Evolutionary conservation across 116 monocot species (phyloP).

Genomic region (Iris pallida): DNA sequence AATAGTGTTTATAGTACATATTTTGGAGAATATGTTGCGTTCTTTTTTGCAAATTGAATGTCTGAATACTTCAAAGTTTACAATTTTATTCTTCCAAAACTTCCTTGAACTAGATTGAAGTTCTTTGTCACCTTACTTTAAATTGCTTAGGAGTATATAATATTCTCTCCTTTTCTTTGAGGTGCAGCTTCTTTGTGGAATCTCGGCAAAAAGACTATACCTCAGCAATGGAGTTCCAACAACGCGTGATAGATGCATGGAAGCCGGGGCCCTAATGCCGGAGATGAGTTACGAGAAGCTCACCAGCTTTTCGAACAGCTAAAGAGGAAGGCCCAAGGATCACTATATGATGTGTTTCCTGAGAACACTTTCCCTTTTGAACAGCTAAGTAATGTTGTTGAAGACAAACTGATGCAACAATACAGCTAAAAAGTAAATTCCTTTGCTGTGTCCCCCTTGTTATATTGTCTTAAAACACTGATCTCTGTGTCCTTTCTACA

Average conservation of each 20-base stretch:
- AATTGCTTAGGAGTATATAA: too few relatives aligned
- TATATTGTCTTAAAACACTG: neutral
- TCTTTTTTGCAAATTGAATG: too few relatives aligned
- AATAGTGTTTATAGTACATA: too few relatives aligned
- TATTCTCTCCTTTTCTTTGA: conserved; percentile 16
- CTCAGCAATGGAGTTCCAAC: conserved; percentile 52
- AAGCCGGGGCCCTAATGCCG: conserved; percentile 37
- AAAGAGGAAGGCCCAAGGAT: conserved; percentile 40
- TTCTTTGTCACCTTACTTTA: too few relatives aligned
- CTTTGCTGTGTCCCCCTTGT: neutral
- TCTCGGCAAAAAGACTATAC: conserved; percentile 12
- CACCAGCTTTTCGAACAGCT: conserved; percentile 39
- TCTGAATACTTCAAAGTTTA: too few relatives aligned
- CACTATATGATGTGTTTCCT: conserved; percentile 18
- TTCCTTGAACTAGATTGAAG: too few relatives aligned
- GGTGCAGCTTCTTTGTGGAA: too few relatives aligned
- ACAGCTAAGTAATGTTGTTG: neutral
- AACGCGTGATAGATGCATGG: conserved; percentile 50
- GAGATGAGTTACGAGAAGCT: conserved; percentile 54
- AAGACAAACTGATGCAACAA: neutral
- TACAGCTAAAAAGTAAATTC: neutral
- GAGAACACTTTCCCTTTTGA: neutral
- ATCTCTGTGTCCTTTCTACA: too few relatives aligned
- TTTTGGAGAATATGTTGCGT: too few relatives aligned
- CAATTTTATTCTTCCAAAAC: too few relatives aligned